Base-by-base conservation (phyloP, 495 filamentous ascomycete species). In the Tuber brumale region DNA sequence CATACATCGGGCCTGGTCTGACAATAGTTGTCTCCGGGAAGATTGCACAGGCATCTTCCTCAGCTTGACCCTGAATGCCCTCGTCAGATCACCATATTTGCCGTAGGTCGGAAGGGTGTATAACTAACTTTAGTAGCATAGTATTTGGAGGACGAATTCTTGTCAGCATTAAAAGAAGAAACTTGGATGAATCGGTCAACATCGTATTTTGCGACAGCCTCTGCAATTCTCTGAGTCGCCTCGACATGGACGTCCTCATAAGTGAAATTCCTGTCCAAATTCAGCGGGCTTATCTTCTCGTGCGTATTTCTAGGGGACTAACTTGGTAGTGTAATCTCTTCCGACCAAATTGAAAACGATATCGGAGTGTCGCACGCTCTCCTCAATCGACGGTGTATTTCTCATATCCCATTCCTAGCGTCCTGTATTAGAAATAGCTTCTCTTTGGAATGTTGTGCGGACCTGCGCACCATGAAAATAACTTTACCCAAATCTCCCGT, bases 11-110 rank as follows among this genome's bases (percentile, higher is more conserved):
- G 16, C 94, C 92, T 57, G 95, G 95, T 71, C 95, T 90, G 80
- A 99, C 95, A 82, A 99, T 96, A 72, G 96, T 99, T 31, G 95
- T 97, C 85, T 99, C 95, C 19, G 95, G 96, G 87, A 94, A 99
- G 84, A 99, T 97, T 75, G 88, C 89, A 75, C 95, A 91, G 61
- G 89, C 95, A 31, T 95, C 89, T 82, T 91, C 87, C 86, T 99
- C 95, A 77, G 91, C 93, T 82, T 87, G 89, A 69, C 86, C 94
- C 91, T 93, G 72, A 45, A 73, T 37, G n/a, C 43, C 39, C 23
- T 75, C 57, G 48, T 84, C 61, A 84, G 82, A 69, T 82, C 16
- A 73, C 43, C 14, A 39, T 5, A 14, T 51, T 73, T 31, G 31
- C 7, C 21, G 6, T 42, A 27, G 70, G 2, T 35, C 18, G 31